phyloP scores from a whole-genome alignment of 306 rosid species.

The Acacia crassicarpa region DNA sequence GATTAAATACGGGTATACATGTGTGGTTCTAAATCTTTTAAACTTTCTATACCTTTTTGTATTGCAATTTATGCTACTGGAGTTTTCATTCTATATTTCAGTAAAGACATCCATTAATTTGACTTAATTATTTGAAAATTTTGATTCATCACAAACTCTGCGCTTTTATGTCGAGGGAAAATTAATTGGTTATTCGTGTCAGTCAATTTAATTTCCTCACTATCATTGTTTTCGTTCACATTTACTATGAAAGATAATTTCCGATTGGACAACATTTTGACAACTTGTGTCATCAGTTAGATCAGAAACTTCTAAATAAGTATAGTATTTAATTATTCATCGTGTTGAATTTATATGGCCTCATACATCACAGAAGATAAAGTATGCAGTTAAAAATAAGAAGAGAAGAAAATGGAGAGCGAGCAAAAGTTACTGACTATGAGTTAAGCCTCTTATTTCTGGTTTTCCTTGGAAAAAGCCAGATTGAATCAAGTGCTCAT shows the following conservation, averaged over 20 bases:
- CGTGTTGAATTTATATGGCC: no score
- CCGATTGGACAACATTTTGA: no score
- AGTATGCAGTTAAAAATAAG: no score
- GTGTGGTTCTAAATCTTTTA: not conserved
- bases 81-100: not conserved
- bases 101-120: not conserved
- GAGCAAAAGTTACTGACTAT: slow-evolving; percentile 7
- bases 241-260: no score
- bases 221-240: no score
- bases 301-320: no score
- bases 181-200: not conserved
- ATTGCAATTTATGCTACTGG: not conserved
- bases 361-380: no score
- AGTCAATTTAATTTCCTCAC: not conserved
- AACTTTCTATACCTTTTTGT: not conserved
- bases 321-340: no score
- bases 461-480: slow-evolving; percentile 31
- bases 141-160: not conserved
- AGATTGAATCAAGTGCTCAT: slow-evolving; percentile 50
- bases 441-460: slow-evolving; percentile 34
- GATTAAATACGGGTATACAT: not conserved
- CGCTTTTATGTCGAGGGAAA: not conserved
- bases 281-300: no score
- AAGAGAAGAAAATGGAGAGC: no score
- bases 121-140: not conserved